Conservation (phyloP, 2,329 filamentous ascomycete genomes). For the Westerdykella sp. region DNA sequence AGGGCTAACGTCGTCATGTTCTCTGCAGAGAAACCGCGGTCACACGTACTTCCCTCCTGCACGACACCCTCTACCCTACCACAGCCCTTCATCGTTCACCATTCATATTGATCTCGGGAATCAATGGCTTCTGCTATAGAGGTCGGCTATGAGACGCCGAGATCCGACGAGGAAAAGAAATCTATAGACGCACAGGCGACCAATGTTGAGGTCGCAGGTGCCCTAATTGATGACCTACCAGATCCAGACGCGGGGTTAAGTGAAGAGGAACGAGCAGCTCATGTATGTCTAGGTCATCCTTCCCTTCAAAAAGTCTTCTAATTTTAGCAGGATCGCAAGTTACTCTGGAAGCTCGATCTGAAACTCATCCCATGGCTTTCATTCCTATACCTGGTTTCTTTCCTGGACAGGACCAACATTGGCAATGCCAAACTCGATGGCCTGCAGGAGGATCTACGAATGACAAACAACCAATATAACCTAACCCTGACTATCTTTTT, state of each 20-base stretch:
- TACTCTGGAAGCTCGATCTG: conserved; percentile 57
- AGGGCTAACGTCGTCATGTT: no score
- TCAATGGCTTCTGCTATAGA: no score
- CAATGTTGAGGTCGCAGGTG: no score
- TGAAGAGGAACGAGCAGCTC: conserved; percentile 54
- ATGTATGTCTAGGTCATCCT: conserved; percentile 44
- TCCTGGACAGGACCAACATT: conserved; percentile 68
- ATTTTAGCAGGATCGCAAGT: conserved; percentile 50
- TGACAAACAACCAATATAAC: conserved; percentile 65
- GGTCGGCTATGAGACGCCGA: no score
- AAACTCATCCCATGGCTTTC: conserved; percentile 61
- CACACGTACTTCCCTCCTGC: no score
- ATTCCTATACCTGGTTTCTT: conserved; percentile 67
- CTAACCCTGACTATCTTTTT: conserved; percentile 76
- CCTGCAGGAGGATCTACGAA: conserved; percentile 52
- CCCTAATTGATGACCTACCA: conserved; percentile 21
- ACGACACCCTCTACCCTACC: no score
- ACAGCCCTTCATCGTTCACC: no score
- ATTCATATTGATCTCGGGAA: no score
- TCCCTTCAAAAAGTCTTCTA: neutral
- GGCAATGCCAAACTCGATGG: conserved; percentile 63
- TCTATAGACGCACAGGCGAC: no score
- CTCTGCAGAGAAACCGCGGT: no score
- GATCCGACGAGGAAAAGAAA: no score
- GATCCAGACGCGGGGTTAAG: conserved; percentile 61